A percentile compares a stretch with the other conserved stretches of the same genome.
phyloP scores from a whole-genome alignment of 495 filamentous ascomycete genomes.

The Penicillium simplicissimum region DNA sequence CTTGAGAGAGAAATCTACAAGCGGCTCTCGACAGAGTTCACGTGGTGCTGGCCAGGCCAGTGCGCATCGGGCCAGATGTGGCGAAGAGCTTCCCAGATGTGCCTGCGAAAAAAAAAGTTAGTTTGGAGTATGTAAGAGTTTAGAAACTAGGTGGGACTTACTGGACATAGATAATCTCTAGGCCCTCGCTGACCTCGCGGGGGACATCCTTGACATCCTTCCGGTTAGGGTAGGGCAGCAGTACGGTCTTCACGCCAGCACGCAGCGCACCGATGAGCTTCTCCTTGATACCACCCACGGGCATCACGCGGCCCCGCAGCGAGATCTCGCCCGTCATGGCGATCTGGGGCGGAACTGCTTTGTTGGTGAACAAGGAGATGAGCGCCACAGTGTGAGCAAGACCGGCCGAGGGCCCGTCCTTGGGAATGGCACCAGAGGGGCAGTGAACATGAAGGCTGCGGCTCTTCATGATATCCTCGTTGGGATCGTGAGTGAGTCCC shows the following conservation, averaged over 20 bases:
- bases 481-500: conserved; percentile 74
- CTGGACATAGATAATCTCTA: conserved; percentile 88
- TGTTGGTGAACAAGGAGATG: conserved; percentile 86
- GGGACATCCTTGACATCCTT: conserved; percentile 95
- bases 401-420: conserved; percentile 87
- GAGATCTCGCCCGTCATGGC: conserved; percentile 98
- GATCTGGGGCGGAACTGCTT: conserved; percentile 84
- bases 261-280: conserved; percentile 93
- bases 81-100: conserved; percentile 87
- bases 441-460: conserved; percentile 96
- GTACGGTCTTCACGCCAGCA: conserved; percentile 91
- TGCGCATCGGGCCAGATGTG: conserved; percentile 81
- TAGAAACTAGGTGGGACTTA: conserved; percentile 45
- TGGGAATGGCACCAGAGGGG: conserved; percentile 91
- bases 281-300: conserved; percentile 97
- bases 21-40: conserved; percentile 62
- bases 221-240: conserved; percentile 83
- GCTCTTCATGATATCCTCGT: conserved; percentile 94
- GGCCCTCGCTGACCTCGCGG: conserved; percentile 80
- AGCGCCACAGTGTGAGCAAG: conserved; percentile 92
- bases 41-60: conserved; percentile 71
- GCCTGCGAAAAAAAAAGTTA: conserved; percentile 47
- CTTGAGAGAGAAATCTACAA: conserved; percentile 38
- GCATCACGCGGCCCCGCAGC: conserved; percentile 81
- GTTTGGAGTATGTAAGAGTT: not conserved